Base-by-base conservation (phyloP, 345 rosid genomes). In the Acer campestre region DNA sequence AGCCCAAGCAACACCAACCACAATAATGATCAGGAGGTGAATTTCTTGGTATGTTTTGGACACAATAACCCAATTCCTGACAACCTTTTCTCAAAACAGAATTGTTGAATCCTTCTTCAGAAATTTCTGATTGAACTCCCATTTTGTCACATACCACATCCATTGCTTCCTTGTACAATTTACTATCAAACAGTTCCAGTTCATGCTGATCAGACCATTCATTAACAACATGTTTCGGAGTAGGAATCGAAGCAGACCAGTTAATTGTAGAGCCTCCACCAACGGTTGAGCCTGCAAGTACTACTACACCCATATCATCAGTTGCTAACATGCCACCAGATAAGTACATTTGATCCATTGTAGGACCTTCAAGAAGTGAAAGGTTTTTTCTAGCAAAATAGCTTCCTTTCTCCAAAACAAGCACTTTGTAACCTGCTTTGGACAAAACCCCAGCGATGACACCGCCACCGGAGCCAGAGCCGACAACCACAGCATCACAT, bases 221-320 rank as follows among this genome's bases (percentile, higher is more conserved):
- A 0, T 90, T 83, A 67, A 84, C 84, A 31, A 94, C 97, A 75
- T 91, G 89, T n/a, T 83, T 81, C 0, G 98, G 98, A 66, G 97
- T 91, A 72, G 73, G 84, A 7, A 94, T 75, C 0, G 96, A 92
- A 56, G 97, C 97, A 0, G 97, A 92, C 97, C 98, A 94, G 75
- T 94, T 94, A 73, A 94, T 78, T 0, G 98, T 78, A 0, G 97
- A 94, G 11, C 96, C 98, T 4, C 98, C 98, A 70, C 97, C 97
- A 14, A 94, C 95, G 0, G 97, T 92, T 0, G 97, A 90, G 6
- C 98, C 97, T 0, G 94, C 97, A 12, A 94, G 92, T 5, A 94
- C 7, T 46, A 86, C 74, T 7, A 83, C 71, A 17, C 88, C 85
- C 88, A 77, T 84, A 67, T 92, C 92, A 20, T 89, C 84, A 0